These are phyloP conservation scores for Pichia scutulata DNA, from an alignment of 805 yeast species.

Conservation along the genomic window DNA sequence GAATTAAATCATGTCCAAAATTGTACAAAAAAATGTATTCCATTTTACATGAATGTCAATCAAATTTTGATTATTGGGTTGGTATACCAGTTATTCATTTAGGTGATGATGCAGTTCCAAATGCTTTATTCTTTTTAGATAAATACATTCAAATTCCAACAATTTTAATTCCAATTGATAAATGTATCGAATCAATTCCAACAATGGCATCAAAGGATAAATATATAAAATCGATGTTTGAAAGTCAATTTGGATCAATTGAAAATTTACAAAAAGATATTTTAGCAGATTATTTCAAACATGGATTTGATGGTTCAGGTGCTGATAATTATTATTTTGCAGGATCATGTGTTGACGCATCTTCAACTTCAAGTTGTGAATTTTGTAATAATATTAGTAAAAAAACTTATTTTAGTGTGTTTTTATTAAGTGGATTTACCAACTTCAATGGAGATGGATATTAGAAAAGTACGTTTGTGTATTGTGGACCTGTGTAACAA, in stretches of 20 bases:
- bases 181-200: constrained; percentile 48
- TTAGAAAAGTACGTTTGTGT: constrained; percentile 14
- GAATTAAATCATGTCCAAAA: constrained; percentile 67
- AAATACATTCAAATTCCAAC: constrained; percentile 76
- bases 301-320: constrained; percentile 72
- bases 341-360: constrained; percentile 79
- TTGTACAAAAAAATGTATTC: constrained; percentile 64
- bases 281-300: constrained; percentile 45
- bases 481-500: background rate
- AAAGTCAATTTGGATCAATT: constrained; percentile 48
- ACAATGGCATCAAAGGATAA: constrained; percentile 40
- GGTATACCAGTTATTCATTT: constrained; percentile 75
- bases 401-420: constrained; percentile 53
- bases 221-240: constrained; percentile 41
- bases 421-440: constrained; percentile 59
- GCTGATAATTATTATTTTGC: constrained; percentile 80
- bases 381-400: constrained; percentile 67
- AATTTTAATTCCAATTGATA: constrained; percentile 65
- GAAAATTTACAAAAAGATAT: constrained; percentile 44
- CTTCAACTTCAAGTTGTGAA: constrained; percentile 76
- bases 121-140: constrained; percentile 70
- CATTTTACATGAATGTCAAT: constrained; percentile 59
- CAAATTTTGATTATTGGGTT: constrained; percentile 58
- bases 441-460: constrained; percentile 77
- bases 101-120: constrained; percentile 81